These are phyloP conservation scores for Chalaropsis thielavioides DNA, from an alignment of 2,329 filamentous ascomycete genomes.

Conservation along the genomic window DNA sequence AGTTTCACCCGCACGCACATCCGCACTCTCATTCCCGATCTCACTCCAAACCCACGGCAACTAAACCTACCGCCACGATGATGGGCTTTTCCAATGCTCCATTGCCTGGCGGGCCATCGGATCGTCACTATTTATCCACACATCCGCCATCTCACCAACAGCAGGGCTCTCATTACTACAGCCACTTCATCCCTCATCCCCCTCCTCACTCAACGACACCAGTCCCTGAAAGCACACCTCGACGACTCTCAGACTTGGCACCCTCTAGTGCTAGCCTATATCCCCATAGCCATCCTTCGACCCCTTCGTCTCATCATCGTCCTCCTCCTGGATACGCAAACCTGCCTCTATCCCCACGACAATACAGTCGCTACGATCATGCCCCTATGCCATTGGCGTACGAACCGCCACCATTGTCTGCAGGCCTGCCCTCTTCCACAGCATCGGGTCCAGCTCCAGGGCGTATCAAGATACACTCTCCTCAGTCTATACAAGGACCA, in stretches of 20 bases:
- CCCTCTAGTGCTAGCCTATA: not conserved
- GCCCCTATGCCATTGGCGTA: not conserved
- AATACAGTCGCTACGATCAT: slow-evolving; percentile 8
- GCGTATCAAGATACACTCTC: not conserved
- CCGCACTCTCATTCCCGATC: slow-evolving; percentile 19
- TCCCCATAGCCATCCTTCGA: slow-evolving; percentile 1
- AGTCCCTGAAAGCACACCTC: not conserved
- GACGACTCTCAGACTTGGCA: slow-evolving; percentile 5
- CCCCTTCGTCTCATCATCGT: not conserved
- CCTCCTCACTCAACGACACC: slow-evolving; percentile 1
- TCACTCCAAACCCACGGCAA: slow-evolving; percentile 19
- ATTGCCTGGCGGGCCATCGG: not conserved
- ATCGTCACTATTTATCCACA: slow-evolving; percentile 2
- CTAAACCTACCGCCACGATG: slow-evolving; percentile 11
- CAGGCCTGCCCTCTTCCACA: not conserved
- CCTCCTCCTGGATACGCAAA: slow-evolving; percentile 1
- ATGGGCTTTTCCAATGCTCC: slow-evolving; percentile 12
- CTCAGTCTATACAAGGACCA: not conserved
- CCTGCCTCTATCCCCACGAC: slow-evolving; percentile 9
- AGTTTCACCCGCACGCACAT: slow-evolving; percentile 16
- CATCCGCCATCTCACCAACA: not conserved
- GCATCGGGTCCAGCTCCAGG: not conserved
- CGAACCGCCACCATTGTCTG: not conserved
- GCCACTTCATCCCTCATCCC: not conserved
- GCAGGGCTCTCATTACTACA: not conserved